phyloP scores from a whole-genome alignment of 2,329 filamentous ascomycete species.

The Trichoderma sp. region DNA sequence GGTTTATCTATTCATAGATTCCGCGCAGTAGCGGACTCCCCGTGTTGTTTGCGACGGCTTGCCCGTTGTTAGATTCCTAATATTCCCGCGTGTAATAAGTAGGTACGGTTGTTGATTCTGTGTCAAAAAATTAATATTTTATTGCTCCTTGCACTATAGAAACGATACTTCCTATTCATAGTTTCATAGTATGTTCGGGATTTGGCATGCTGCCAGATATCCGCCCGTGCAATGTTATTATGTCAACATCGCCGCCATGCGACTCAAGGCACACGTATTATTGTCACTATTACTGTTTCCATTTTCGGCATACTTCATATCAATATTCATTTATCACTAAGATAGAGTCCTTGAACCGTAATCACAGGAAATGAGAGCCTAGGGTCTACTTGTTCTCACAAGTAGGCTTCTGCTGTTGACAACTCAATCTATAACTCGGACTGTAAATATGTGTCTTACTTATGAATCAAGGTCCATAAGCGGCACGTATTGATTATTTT shows the following conservation, averaged over 20 bases:
- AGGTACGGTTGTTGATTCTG: neutral
- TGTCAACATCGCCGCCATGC: neutral
- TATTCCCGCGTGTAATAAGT: neutral
- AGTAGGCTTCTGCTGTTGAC: neutral
- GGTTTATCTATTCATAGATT: neutral
- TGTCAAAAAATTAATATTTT: fast-evolving
- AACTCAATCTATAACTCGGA: neutral
- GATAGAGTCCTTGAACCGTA: neutral
- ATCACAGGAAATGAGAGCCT: neutral
- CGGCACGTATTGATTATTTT: fast-evolving
- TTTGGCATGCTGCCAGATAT: neutral
- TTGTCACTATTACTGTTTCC: neutral
- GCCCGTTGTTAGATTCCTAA: neutral
- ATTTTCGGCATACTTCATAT: neutral
- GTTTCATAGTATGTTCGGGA: neutral
- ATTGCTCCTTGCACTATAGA: neutral
- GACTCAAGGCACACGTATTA: neutral
- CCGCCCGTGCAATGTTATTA: neutral
- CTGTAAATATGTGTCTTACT: neutral
- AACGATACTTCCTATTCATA: neutral
- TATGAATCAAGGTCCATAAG: neutral
- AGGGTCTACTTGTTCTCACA: neutral
- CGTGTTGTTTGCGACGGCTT: neutral
- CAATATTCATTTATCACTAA: neutral
- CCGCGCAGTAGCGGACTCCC: neutral